Evolutionary conservation across 495 filamentous ascomycete species (phyloP), one percentile per base, ranked within the genome.

Genomic region (Cercophora scortea): DNA sequence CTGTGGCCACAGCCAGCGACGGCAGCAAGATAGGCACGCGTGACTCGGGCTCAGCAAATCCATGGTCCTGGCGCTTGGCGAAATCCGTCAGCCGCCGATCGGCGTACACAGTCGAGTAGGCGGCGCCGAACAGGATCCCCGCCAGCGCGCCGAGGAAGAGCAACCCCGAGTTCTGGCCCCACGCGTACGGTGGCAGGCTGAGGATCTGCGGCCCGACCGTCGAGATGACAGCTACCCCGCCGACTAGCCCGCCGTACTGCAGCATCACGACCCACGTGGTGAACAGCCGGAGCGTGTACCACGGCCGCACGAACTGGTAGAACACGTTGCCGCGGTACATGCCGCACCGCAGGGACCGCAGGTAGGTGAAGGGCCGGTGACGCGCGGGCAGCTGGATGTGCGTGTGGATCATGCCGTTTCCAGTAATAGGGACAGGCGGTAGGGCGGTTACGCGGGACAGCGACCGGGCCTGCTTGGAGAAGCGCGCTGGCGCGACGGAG

Each of bases 181-280:
- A 68, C 1, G 41, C 13, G 40, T 68, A 68, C 0, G 65, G 65
- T 0, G 54, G 52, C 1, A 34, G 12, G 12, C 25, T 38, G 0
- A 68, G 57, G 7, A 67, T 9, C 18, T 60, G 48, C 0, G 65
- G 63, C 0, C 65, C 65, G 1, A 65, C 48, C 1, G 59, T 59
- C 8, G 65, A 66, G 0, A 68, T 61, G 13, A 61, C 62, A 0
- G 59, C 59, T 1, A 54, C 51, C 9, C 40, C 50, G 3, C 61
- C 65, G 2, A 68, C 60, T 0, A 68, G 54, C 0, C 57, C 54
- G 18, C 59, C 62, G 48, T 63, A 68, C 32, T 68, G 65, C 3
- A 61, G 19, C 49, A 59, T 63, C 13, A 60, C 58, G 4, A 68
- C 40, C 63, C 63, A 65, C 1, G 56, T 55, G 0, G 51, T 49